Conservation (phyloP, 2,329 filamentous ascomycete species). For the Fusarium sp. region DNA sequence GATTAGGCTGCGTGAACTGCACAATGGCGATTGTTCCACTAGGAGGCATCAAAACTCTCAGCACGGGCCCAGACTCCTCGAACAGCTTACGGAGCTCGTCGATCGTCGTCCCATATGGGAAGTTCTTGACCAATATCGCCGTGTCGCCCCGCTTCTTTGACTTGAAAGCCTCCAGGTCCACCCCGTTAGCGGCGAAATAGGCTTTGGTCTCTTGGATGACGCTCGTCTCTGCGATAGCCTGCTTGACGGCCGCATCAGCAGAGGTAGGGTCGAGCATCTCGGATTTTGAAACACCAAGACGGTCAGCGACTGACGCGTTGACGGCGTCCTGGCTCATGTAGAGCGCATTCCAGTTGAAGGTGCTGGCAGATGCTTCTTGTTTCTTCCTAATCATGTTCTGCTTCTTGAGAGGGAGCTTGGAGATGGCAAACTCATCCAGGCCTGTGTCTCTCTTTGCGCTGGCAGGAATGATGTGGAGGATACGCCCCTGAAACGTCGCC, state of each 20-base stretch:
- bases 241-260: conserved; percentile 92
- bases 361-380: conserved; percentile 79
- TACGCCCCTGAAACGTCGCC: conserved; percentile 89
- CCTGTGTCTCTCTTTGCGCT: conserved; percentile 83
- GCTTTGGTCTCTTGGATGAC: conserved; percentile 96
- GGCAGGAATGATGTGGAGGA: conserved; percentile 90
- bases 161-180: conserved; percentile 94
- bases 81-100: conserved; percentile 86
- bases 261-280: conserved; percentile 96
- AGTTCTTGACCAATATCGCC: conserved; percentile 93
- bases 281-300: conserved; percentile 89
- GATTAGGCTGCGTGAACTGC: conserved; percentile 82
- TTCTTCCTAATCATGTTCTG: conserved; percentile 92
- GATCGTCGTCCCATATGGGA: conserved; percentile 83
- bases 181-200: conserved; percentile 88
- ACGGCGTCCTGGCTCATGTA: conserved; percentile 98
- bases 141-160: conserved; percentile 85
- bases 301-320: conserved; percentile 87
- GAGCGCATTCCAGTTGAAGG: conserved; percentile 99
- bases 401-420: conserved; percentile 93
- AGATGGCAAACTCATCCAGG: conserved; percentile 88
- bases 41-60: conserved; percentile 89
- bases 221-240: conserved; percentile 95
- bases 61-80: conserved; percentile 85
- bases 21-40: conserved; percentile 94